Evolutionary conservation across 2,329 filamentous ascomycete genomes (phyloP).

Genomic region (Hortaea sp.): DNA sequence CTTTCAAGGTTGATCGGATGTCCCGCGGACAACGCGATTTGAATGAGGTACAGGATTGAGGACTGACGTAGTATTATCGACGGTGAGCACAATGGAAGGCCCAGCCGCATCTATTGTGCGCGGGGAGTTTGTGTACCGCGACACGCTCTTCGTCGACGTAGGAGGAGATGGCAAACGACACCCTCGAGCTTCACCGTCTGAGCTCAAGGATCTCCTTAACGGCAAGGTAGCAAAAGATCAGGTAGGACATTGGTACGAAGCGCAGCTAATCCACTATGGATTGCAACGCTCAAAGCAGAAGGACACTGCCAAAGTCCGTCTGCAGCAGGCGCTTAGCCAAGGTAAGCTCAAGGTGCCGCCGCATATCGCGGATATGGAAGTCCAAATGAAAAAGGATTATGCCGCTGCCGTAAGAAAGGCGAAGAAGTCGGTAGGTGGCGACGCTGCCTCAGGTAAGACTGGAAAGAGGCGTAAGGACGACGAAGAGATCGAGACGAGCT

Average conservation of each 20-base stretch:
- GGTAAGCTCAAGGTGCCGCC: conserved; percentile 41
- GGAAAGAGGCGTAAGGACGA: conserved; percentile 15
- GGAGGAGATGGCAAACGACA: conserved; percentile 20
- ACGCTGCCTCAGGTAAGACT: not conserved
- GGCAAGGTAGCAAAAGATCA: conserved; percentile 33
- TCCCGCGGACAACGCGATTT: too few species aligned
- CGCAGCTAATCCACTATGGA: conserved; percentile 54
- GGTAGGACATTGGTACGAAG: conserved; percentile 52
- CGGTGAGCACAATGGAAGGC: conserved; percentile 6
- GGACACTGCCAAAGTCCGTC: conserved; percentile 47
- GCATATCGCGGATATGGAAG: conserved; percentile 41
- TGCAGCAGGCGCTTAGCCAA: conserved; percentile 47
- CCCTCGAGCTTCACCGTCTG: conserved; percentile 16
- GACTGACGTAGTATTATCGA: not conserved
- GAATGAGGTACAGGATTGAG: too few species aligned
- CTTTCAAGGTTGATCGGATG: too few species aligned
- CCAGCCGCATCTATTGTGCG: conserved; percentile 11
- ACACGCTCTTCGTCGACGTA: conserved; percentile 18
- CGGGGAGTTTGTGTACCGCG: conserved; percentile 22
- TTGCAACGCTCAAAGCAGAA: conserved; percentile 48
- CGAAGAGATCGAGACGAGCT: conserved; percentile 8
- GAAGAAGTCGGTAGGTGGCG: conserved; percentile 15
- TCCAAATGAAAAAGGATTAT: conserved; percentile 49
- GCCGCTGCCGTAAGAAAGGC: conserved; percentile 40
- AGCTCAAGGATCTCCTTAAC: conserved; percentile 15